Evolutionary conservation across 78 protist genomes (phyloP).

Genomic region (Dictyostelium purpureum): DNA sequence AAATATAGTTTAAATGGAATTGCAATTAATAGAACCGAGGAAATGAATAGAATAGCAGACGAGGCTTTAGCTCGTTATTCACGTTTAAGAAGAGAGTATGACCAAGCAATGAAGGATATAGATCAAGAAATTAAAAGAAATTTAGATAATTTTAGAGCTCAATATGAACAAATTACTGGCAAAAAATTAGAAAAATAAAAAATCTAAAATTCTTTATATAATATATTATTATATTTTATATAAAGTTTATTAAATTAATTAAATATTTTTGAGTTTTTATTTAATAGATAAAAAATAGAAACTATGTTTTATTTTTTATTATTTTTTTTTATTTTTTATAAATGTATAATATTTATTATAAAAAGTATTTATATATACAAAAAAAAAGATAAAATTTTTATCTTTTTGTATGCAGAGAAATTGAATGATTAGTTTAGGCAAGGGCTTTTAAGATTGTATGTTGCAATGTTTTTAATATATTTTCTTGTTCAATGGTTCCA

Average conservation of each 20-base stretch:
- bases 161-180: slow-evolving; percentile 4
- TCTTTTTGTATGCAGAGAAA: too few species aligned
- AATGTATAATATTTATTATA: too few species aligned
- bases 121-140: not conserved
- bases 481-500: not conserved
- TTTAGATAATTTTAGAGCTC: not conserved
- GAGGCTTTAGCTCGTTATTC: not conserved
- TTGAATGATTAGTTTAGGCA: not conserved
- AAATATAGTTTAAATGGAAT: not conserved
- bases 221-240: too few species aligned
- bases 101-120: not conserved
- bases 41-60: not conserved
- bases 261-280: too few species aligned
- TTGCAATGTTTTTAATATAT: not conserved
- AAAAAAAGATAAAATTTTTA: too few species aligned
- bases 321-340: too few species aligned
- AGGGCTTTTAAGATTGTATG: not conserved
- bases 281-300: not conserved
- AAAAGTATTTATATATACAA: too few species aligned
- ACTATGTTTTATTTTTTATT: too few species aligned
- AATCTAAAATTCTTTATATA: too few species aligned
- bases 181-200: not conserved
- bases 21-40: not conserved
- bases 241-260: not conserved
- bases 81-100: not conserved